These are phyloP conservation scores for Cladosporium sp. DNA, from an alignment of 2,329 filamentous ascomycete genomes.

Conservation along the genomic window DNA sequence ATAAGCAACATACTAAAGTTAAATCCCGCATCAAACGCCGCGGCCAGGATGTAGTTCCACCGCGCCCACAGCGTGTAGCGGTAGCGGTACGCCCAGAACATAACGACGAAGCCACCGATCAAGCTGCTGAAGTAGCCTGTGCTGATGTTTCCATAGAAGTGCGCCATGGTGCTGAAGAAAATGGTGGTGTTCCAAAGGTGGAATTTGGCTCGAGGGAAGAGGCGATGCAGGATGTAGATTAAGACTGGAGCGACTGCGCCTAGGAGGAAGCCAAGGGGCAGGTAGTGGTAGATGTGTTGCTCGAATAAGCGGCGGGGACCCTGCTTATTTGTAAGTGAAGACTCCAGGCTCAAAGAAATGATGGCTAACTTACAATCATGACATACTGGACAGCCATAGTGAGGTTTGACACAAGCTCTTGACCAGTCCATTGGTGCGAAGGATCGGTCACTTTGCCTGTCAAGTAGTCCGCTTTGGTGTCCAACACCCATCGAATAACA, in stretches of 20 bases:
- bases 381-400: constrained; percentile 59
- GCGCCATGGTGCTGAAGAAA: constrained; percentile 53
- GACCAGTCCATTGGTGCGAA: constrained; percentile 59
- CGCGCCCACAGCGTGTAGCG: constrained; percentile 55
- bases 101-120: constrained; percentile 57
- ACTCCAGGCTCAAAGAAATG: not conserved
- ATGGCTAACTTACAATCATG: constrained; percentile 38
- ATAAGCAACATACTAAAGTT: constrained; percentile 59
- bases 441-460: constrained; percentile 43
- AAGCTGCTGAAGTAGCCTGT: constrained; percentile 43
- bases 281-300: constrained; percentile 43
- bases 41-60: constrained; percentile 59
- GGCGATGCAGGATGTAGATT: constrained; percentile 49
- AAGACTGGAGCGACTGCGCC: constrained; percentile 45
- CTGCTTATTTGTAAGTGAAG: not conserved
- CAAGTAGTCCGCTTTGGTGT: constrained; percentile 52
- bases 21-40: constrained; percentile 59
- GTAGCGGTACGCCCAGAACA: constrained; percentile 55
- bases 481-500: constrained; percentile 57
- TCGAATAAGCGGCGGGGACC: constrained; percentile 50
- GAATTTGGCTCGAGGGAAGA: constrained; percentile 54
- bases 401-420: constrained; percentile 48
- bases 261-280: constrained; percentile 53
- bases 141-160: constrained; percentile 59
- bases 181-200: constrained; percentile 60